Evolutionary conservation across 257 asterid genomes (phyloP), one percentile per base, ranked within the genome.

Genomic region (Jasminum sambac): DNA sequence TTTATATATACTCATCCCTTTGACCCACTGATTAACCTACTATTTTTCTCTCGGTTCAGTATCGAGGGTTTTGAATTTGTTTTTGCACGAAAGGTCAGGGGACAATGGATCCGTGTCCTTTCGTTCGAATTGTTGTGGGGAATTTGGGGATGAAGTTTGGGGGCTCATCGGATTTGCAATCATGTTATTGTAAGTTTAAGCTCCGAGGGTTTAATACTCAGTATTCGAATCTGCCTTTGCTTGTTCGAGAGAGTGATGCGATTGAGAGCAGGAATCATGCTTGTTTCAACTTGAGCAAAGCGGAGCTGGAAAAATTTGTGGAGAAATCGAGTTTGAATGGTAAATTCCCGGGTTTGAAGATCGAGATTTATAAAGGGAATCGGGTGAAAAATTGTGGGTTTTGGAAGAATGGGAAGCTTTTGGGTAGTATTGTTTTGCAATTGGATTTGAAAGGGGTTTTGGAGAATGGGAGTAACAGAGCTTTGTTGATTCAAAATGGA

Each of bases 101-200:
- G 55, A 34, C 16, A 17, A 95, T 95, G 99, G 98, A 95, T 88
- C 99, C 99, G 0, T 91, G 99, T 72, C 94, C 97, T 63, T 95
- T 87, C 61, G 85, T 89, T 26, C 94, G 99, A 36, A 84, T 91
- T 65, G 85, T 84, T 1, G 71, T 90, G 6, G 90, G 84, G 14
- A 85, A 87, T 60, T 75, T 91, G 41, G 94, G 91, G 0, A 39
- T 91, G 70, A 83, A 25, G 62, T 76, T 83, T 2, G 78, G 82
- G 3, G 76, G 70, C 3, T 69, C 63, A 25, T 48, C 81, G 0
- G 73, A 41, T 19, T n/a, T 75, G 4, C 23, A 24, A 24, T 69
- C 83, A 24, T 89, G 67, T 30, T 82, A 80, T 79, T 84, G 94
- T 50, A 95, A 84, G 19, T 84, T 95, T 69, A 91, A 86, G 84